A percentile compares a stretch with the other conserved stretches of the same genome.
phyloP scores from a whole-genome alignment of 495 filamentous ascomycete species.

The Lineolata rhizophorae region DNA sequence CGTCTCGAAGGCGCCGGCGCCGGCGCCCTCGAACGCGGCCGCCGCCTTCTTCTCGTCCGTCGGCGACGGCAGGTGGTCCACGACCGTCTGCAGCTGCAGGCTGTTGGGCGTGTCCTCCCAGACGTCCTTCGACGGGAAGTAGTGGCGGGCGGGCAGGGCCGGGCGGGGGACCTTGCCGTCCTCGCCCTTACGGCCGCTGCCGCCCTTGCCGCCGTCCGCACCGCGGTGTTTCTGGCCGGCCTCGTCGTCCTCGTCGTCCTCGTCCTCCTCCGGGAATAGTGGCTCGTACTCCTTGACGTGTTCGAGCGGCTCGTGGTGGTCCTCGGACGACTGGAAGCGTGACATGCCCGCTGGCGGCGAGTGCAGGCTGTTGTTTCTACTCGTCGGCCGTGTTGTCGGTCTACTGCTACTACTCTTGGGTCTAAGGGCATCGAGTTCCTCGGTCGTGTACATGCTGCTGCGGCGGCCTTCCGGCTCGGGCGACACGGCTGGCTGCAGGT shows the following conservation, averaged over 20 bases:
- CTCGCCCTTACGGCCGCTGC: constrained; percentile 34
- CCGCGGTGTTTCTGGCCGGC: constrained; percentile 19
- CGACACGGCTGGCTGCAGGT: constrained; percentile 50
- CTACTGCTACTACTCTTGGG: constrained; percentile 26
- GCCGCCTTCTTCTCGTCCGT: constrained; percentile 17
- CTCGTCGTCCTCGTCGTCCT: constrained; percentile 21
- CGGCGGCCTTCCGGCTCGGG: constrained; percentile 22
- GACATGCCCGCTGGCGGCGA: constrained; percentile 22
- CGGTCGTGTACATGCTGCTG: constrained; percentile 31
- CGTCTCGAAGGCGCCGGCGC: constrained; percentile 24
- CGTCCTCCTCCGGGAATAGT: constrained; percentile 72
- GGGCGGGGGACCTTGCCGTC: constrained; percentile 15
- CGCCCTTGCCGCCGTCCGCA: constrained; percentile 21
- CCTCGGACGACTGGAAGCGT: constrained; percentile 28
- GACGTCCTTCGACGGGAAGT: constrained; percentile 83
- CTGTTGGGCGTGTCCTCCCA: constrained; percentile 95
- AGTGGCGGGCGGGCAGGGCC: constrained; percentile 24
- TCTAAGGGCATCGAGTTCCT: constrained; percentile 15
- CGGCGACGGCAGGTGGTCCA: constrained; percentile 52
- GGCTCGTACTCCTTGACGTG: constrained; percentile 91
- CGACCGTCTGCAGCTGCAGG: constrained; percentile 60
- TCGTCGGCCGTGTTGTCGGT: constrained; percentile 45
- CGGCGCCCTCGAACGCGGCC: constrained; percentile 3
- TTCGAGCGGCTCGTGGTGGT: constrained; percentile 53
- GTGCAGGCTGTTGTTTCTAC: constrained; percentile 45